Base-by-base conservation (phyloP, 2,329 filamentous ascomycete genomes). In the Phialophora verrucosa region DNA sequence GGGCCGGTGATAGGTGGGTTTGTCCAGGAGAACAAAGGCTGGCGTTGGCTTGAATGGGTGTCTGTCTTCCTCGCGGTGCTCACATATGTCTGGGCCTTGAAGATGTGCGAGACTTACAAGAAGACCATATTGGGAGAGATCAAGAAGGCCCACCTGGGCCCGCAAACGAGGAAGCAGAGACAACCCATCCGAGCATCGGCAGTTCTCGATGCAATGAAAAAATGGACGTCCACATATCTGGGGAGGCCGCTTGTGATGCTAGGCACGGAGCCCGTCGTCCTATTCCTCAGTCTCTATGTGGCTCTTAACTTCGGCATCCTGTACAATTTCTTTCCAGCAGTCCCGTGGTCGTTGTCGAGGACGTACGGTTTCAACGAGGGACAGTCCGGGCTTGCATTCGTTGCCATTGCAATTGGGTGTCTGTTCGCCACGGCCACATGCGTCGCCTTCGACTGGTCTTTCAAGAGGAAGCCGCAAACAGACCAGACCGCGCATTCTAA, bases 41-140 rank as follows among this genome's bases (percentile, higher is more conserved):
- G 90, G 90, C 85, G 89, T 69, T 92, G 89, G 89, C 91, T 88
- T 4, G 84, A 89, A 78, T 91, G 89, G 74, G 78, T 90, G 70
- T 87, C 91, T 82, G 87, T 89, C 32, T 87, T 85, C 64, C 63
- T 82, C 23, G 84, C 87, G 63, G 86, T 90, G 70, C 72, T 78
- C 27, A 79, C 89, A 55, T 85, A 90, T 73, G 62, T 89, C 8
- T 69, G 90, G 72, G 86, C 89, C 78, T 81, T 91, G 35, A 35
- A 25, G 27, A 59, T 59, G 56, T 25, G 14, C 17, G 56, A 59
- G 42, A 59, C 56, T 25, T 59, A 59, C 42, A 47, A 59, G 23
- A 59, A 59, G 29, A 31, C 56, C 20, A 59, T 59, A 4, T 29
- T 47, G 42, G 27, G 23, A 23, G 47, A 20, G 7, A 7, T 49